phyloP scores from a whole-genome alignment of 176 grass and related monocot species.

The Carex myosuroides region DNA sequence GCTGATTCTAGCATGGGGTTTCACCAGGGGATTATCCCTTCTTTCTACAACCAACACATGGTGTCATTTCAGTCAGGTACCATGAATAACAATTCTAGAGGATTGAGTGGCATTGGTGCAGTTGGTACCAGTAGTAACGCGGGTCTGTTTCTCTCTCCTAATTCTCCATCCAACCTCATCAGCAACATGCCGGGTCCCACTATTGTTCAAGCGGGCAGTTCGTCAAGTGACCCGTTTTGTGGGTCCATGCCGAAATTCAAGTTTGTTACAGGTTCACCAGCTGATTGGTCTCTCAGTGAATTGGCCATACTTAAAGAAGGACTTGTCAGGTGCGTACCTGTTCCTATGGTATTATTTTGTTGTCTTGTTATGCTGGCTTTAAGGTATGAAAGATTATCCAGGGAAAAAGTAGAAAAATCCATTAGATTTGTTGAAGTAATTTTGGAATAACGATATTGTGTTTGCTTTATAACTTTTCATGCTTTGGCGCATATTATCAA shows the following conservation, averaged over 20 bases:
- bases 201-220: slow-evolving; percentile 45
- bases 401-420: not conserved
- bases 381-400: not conserved
- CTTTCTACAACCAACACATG: slow-evolving; percentile 64
- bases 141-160: slow-evolving; percentile 34
- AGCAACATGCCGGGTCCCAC: slow-evolving; percentile 19
- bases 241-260: slow-evolving; percentile 41
- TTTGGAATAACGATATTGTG: not conserved
- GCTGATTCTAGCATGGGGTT: slow-evolving; percentile 84
- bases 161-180: slow-evolving; percentile 20
- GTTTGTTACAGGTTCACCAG: slow-evolving; percentile 40
- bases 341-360: not conserved
- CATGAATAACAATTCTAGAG: slow-evolving; percentile 22
- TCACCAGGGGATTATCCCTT: slow-evolving; percentile 56
- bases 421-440: not conserved
- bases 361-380: not conserved
- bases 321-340: slow-evolving; percentile 41
- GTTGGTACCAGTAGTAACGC: slow-evolving; percentile 33
- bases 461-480: slow-evolving; percentile 4
- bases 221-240: slow-evolving; percentile 37
- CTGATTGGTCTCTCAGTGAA: slow-evolving; percentile 65
- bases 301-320: slow-evolving; percentile 58
- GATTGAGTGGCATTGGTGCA: slow-evolving; percentile 31
- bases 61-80: slow-evolving; percentile 75
- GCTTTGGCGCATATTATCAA: not conserved